Evolutionary conservation across 2,329 filamentous ascomycete species (phyloP), one percentile per base, ranked within the genome.

Genomic region (Calycina marina): DNA sequence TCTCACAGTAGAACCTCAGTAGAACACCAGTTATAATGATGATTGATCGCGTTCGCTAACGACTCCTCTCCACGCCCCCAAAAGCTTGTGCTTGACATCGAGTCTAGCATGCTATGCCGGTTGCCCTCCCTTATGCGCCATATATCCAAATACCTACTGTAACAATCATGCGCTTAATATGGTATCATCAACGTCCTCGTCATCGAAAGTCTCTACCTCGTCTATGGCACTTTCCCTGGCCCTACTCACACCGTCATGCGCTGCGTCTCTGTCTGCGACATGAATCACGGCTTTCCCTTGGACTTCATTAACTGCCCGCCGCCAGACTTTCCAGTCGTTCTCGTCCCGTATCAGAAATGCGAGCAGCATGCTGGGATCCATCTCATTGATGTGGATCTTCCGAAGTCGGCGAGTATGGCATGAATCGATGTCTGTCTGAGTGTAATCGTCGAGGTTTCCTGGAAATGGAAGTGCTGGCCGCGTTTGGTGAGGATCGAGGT

Each of bases 331-430:
- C 78, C 88, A 96, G 44, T 98, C 90, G 26, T 76, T 67, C 45
- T 88, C 76, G 36, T 81, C 72, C 25, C 67, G 70, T 40, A 98
- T 85, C 20, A 98, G 59, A 49, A 96, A 96, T 4, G 84, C 88
- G 42, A 98, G 82, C 25, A 98, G 61, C 90, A 98, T 98, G 50
- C 85, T 94, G 0, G 90, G 90, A 48, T 98, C 90, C 82, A 98
- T 90, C 50, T 96, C 86, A 37, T 75, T 74, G 30, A 98, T 68
- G 44, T 90, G 77, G 17, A 98, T 65, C 35, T 80, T 71, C 22
- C 88, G 74, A 12, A 98, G 60, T 29, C 88, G 76, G 31, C 82
- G 71, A 0, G 86, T 96, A 53, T 98, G 88, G 49, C 84, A 94
- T 1, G 79, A 79, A 34, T 77, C 70, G 11, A 93, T 54, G 37